Base-by-base conservation (phyloP, 2,329 filamentous ascomycete genomes). In the Neofusicoccum umdonicola region DNA sequence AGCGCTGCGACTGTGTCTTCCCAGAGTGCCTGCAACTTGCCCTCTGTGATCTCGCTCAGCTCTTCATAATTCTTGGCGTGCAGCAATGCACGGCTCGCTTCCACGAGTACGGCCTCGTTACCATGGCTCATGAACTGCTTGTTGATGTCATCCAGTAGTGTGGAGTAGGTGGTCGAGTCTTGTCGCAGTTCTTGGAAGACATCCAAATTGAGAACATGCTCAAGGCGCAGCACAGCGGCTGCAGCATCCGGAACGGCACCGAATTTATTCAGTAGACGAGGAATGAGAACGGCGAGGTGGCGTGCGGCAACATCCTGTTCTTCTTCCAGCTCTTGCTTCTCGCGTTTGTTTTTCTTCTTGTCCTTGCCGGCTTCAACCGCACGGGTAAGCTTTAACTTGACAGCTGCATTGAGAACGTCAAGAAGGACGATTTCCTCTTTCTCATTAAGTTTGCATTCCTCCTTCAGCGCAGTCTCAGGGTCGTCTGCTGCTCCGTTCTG, bases 111-210 rank as follows among this genome's bases (percentile, higher is more conserved):
- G 63, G 87, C 86, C 70, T 91, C 90, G 71, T 96, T 92, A 48
- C 91, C 91, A 73, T 99, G 95, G n/a, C 92, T 88, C 71, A 90
- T 88, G 79, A 99, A 98, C 71, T 99, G 95, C 65, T 92, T 92
- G 76, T 91, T 93, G 70, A 98, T 92, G 71, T 97, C 93, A 69
- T 97, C 93, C 1, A 99, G 82, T 35, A 98, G 81, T 22, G 89
- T 87, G 6, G 89, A 87, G 73, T 96, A 96, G 1, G 88, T 89
- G 1, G 90, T 88, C 0, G 92, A 87, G 69, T 96, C 92, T 74
- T 97, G 93, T 60, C 93, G 89, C 42, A 98, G 82, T 72, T 96
- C 91, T 73, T 93, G 90, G 73, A 98, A 96, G 22, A 93, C 86
- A 45, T 94, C 90, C 1, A 97, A 84, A 69, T 97, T 91, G 22